These are phyloP conservation scores for Claviceps sp. DNA, from an alignment of 2,329 filamentous ascomycete species.

Conservation along the genomic window DNA sequence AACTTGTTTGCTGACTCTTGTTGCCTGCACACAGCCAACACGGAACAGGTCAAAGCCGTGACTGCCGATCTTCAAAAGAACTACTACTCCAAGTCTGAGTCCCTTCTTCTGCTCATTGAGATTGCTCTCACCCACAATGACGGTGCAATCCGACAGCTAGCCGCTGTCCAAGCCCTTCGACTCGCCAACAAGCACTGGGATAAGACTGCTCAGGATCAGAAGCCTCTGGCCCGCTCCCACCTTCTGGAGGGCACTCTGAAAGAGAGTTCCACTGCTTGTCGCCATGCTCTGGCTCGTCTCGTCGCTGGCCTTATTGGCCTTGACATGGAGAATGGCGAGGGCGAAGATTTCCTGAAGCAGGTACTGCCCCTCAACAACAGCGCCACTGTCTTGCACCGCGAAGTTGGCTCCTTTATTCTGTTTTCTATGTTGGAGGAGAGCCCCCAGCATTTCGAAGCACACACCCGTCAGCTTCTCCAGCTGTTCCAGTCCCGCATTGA, in stretches of 20 bases:
- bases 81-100: conserved; percentile 78
- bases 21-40: conserved; percentile 53
- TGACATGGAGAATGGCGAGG: conserved; percentile 62
- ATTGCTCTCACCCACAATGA: conserved; percentile 69
- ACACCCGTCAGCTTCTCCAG: conserved; percentile 65
- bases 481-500: conserved; percentile 80
- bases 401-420: conserved; percentile 86
- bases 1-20: conserved; percentile 19
- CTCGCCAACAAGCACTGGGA: conserved; percentile 80
- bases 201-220: conserved; percentile 58
- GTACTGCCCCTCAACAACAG: conserved; percentile 70
- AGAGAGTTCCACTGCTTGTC: conserved; percentile 62
- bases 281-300: conserved; percentile 78
- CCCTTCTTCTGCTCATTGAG: conserved; percentile 76
- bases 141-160: conserved; percentile 68
- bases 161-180: conserved; percentile 78
- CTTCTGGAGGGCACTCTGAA: conserved; percentile 73
- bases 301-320: conserved; percentile 76
- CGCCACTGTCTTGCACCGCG: conserved; percentile 62
- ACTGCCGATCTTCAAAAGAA: conserved; percentile 84
- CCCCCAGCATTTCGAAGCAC: conserved; percentile 70
- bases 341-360: conserved; percentile 68
- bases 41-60: conserved; percentile 76
- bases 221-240: conserved; percentile 66
- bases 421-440: conserved; percentile 84